These are phyloP conservation scores for Daldinia caldariorum DNA, from an alignment of 495 filamentous ascomycete species.

Conservation along the genomic window DNA sequence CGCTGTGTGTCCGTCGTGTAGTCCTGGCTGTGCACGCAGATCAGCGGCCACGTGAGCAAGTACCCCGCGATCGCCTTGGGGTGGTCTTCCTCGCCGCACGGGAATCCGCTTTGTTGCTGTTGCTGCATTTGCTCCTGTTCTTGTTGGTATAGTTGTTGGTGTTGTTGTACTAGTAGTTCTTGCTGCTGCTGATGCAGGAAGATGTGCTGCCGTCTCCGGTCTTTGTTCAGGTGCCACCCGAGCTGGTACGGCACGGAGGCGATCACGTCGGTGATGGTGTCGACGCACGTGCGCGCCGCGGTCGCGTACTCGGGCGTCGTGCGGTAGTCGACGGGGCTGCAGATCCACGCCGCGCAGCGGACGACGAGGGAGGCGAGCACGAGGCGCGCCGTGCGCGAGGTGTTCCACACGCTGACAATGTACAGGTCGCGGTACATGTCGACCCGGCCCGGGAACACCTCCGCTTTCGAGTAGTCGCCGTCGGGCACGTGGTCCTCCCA, in stretches of 20 bases:
- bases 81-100: slow-evolving; percentile 49
- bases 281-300: slow-evolving; percentile 50
- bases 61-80: slow-evolving; percentile 60
- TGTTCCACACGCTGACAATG: slow-evolving; percentile 60
- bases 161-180: too few species aligned
- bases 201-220: too few species aligned
- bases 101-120: slow-evolving; percentile 24
- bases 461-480: slow-evolving; percentile 53
- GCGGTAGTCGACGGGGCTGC: slow-evolving; percentile 61
- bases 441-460: slow-evolving; percentile 62
- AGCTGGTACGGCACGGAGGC: slow-evolving; percentile 63
- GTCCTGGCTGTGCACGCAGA: slow-evolving; percentile 57
- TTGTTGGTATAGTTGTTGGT: too few species aligned
- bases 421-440: slow-evolving; percentile 63
- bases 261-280: slow-evolving; percentile 60
- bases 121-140: neutral
- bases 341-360: slow-evolving; percentile 63
- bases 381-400: slow-evolving; percentile 56
- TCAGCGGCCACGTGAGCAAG: slow-evolving; percentile 54
- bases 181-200: neutral
- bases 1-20: slow-evolving; percentile 61
- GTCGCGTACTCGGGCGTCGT: slow-evolving; percentile 64
- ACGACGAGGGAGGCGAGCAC: slow-evolving; percentile 57
- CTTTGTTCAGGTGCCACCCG: slow-evolving; percentile 54
- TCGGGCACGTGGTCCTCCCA: slow-evolving; percentile 55